Base-by-base conservation (phyloP, 2,329 filamentous ascomycete species). In the Alternaria gaisen region DNA sequence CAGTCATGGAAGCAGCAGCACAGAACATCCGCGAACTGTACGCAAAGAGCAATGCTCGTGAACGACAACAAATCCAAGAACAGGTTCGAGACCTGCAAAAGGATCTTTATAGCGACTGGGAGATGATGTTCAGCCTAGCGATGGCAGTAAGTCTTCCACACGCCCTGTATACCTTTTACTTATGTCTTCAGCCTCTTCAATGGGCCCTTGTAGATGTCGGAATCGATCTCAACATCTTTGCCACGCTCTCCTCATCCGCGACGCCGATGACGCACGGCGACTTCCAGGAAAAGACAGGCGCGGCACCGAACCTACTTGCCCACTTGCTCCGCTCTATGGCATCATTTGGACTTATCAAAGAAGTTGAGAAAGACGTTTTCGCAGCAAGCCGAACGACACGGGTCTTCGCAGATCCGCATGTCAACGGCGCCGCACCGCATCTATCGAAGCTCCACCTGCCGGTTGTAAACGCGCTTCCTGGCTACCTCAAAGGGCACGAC, bases 241-340 rank as follows among this genome's bases (percentile, higher is more conserved):
- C 32, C 0, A 14, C 12, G 32, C 32, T 36, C 32, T 36, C 61
- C 3, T 55, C 54, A 6, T 65, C 60, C 12, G 8, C 44, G 1
- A 50, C 30, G 1, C 65, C 67, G 11, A 9, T 71, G 9, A 60
- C 53, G 4, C 58, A 71, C 11, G 38, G 59, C 18, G 38, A 68
- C 26, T 61, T 79, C 16, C 63, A 70, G 18, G 20, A 66, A 24
- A 66, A 58, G 30, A 73, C 67, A 4, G 56, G 59, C 8, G 74
- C 72, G 9, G 66, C 75, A 4, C 72, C 70, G 5, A 61, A 55
- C 24, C 67, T 80, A 4, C 58, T 75, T 20, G 65, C 69, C 26
- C 75, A 77, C 40, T 60, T 80, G 12, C 60, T 80, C 7, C 72
- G 78, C 34, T 74, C 72, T 44, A 68, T 77, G 32, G 72, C 72